phyloP scores from a whole-genome alignment of 805 yeast genomes.

The Pichia nakasei region DNA sequence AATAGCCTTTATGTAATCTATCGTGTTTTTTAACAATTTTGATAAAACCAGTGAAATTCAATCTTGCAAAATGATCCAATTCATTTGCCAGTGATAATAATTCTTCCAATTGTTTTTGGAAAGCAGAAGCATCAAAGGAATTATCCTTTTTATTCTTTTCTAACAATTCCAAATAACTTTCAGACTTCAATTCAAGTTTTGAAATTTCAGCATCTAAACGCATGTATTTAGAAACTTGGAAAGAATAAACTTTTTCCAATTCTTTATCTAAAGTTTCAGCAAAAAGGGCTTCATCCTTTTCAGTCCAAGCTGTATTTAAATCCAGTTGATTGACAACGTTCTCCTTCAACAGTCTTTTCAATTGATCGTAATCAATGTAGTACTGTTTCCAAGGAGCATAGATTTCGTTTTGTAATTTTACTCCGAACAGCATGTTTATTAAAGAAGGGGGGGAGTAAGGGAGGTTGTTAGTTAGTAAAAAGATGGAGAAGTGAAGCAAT shows the following conservation, averaged over 20 bases:
- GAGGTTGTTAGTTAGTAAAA: too few species aligned
- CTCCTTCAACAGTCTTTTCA: slow-evolving; percentile 65
- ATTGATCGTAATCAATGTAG: slow-evolving; percentile 55
- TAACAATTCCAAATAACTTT: slow-evolving; percentile 24
- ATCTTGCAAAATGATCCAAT: slow-evolving; percentile 79
- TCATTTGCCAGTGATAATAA: slow-evolving; percentile 69
- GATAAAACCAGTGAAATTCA: slow-evolving; percentile 90
- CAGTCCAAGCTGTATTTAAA: slow-evolving; percentile 42
- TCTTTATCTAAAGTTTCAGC: slow-evolving; percentile 60
- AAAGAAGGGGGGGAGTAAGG: too few species aligned
- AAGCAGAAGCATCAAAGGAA: slow-evolving; percentile 47
- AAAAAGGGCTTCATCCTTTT: slow-evolving; percentile 61
- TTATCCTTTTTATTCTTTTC: slow-evolving; percentile 21
- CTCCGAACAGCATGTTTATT: slow-evolving; percentile 70
- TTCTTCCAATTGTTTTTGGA: slow-evolving; percentile 66
- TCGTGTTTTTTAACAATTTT: slow-evolving; percentile 96
- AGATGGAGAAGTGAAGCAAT: too few species aligned
- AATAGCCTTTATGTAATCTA: slow-evolving; percentile 74
- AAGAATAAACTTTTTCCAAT: slow-evolving; percentile 67
- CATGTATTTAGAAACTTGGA: slow-evolving; percentile 60
- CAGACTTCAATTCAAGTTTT: slow-evolving; percentile 53
- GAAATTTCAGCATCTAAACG: slow-evolving; percentile 58
- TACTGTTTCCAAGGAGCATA: slow-evolving; percentile 83
- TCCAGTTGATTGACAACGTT: slow-evolving; percentile 31
- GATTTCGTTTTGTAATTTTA: slow-evolving; percentile 68